Base-by-base conservation (phyloP, 2,329 filamentous ascomycete genomes). In the Cyanodermella asteris region DNA sequence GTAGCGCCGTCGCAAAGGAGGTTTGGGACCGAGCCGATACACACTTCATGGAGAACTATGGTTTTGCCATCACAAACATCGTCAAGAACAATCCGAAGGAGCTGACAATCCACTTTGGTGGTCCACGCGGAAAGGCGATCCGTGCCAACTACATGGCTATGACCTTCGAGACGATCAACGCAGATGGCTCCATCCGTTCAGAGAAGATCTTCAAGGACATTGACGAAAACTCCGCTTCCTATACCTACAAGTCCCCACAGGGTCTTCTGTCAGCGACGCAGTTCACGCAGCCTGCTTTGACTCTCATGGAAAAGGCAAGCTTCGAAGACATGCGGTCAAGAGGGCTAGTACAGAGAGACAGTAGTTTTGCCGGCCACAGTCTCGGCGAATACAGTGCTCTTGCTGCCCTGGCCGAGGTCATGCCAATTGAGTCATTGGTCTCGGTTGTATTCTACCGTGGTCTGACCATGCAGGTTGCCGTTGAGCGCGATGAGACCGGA, bases 191-290 rank as follows among this genome's bases (percentile, higher is more conserved):
- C 18, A 81, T 91, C 57, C 94, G 93, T 54, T 93, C 87, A 1
- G 87, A 97, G 61, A 91, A 84, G 55, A 97, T 97, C 46, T 97
- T 97, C 66, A 94, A 97, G 60, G 82, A 91, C 42, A 82, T 97
- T 40, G 67, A 74, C 41, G 87, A 94, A 54, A 72, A 63, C 45
- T 94, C 84, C 3, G 77, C 76, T 5, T 94, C 77, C 0, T 97
- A 97, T 61, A 97, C 87, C 2, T 97, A 94, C 61, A 69, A 76
- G 31, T 97, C 87, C 8, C 87, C 87, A 2, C 90, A 78, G 3
- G 87, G 87, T 42, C 65, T 97, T 27, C 64, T 97, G 19, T 97
- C 87, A 18, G 87, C 90, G 4, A 97, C 87, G 4, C 87, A 97
- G 47, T 97, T 97, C 59, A 97, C 87, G 0, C 87, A 97, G 53